phyloP scores from a whole-genome alignment of 1,284 basidiomycete genomes.

The Pseudozyma sp. region DNA sequence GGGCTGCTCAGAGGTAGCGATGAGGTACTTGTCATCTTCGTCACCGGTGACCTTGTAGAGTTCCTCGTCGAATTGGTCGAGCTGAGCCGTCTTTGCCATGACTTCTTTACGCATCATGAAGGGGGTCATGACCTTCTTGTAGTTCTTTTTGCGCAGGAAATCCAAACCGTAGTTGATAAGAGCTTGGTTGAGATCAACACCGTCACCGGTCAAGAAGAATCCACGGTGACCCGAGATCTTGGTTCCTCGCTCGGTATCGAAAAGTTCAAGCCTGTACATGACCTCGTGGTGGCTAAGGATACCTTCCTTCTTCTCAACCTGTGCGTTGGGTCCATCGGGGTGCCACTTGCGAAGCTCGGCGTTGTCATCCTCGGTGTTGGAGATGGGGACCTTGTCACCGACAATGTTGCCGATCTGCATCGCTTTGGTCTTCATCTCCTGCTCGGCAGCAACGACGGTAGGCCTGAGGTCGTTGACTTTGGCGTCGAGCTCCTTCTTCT shows the following conservation, averaged over 20 bases:
- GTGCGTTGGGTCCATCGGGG: conserved; percentile 79
- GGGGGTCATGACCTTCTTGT: conserved; percentile 95
- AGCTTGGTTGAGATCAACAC: conserved; percentile 96
- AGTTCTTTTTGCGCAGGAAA: conserved; percentile 83
- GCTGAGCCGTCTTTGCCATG: conserved; percentile 97
- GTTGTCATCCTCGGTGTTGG: conserved; percentile 95
- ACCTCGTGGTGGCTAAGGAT: conserved; percentile 98
- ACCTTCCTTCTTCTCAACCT: conserved; percentile 73
- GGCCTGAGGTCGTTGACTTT: conserved; percentile 80
- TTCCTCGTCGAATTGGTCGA: conserved; percentile 98
- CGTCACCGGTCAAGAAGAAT: conserved; percentile 94
- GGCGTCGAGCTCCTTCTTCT: conserved; percentile 82
- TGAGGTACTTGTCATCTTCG: conserved; percentile 98
- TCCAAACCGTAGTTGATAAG: conserved; percentile 94
- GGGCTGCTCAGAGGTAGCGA: conserved; percentile 98
- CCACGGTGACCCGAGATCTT: conserved; percentile 96
- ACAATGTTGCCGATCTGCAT: conserved; percentile 91
- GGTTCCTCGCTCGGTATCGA: conserved; percentile 89
- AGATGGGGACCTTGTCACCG: conserved; percentile 85
- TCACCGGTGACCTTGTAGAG: conserved; percentile 90
- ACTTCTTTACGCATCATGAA: conserved; percentile 99
- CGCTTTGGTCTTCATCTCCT: conserved; percentile 82
- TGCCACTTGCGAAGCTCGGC: conserved; percentile 84
- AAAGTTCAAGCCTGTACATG: conserved; percentile 88
- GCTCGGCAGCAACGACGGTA: conserved; percentile 75